phyloP scores from a whole-genome alignment of 768 basidiomycete genomes.

The Lepiota venenata region DNA sequence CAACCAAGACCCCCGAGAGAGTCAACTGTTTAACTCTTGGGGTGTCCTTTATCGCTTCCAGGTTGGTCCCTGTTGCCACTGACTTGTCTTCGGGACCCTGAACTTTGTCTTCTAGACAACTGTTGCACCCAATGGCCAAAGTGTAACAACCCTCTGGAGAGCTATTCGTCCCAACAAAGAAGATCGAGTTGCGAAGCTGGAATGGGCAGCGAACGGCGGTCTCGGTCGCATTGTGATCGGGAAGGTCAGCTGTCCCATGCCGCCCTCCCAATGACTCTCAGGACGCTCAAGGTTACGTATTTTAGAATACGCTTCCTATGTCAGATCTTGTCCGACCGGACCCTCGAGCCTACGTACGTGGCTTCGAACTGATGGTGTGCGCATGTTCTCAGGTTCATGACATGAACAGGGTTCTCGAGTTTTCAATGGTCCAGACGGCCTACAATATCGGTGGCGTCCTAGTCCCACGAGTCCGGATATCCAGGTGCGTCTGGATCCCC shows the following conservation, averaged over 20 bases:
- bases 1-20: slow-evolving; percentile 81
- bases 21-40: slow-evolving; percentile 78
- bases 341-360: slow-evolving; percentile 54
- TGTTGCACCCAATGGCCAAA: slow-evolving; percentile 58
- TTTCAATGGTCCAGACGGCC: slow-evolving; percentile 83
- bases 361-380: slow-evolving; percentile 9
- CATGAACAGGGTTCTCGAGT: slow-evolving; percentile 52
- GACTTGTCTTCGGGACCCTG: neutral
- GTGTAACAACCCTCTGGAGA: slow-evolving; percentile 75
- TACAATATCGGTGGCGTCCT: slow-evolving; percentile 79
- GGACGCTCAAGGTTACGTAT: slow-evolving; percentile 25
- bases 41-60: slow-evolving; percentile 81
- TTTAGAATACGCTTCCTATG: slow-evolving; percentile 76
- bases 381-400: slow-evolving; percentile 9
- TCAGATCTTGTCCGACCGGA: slow-evolving; percentile 76
- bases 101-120: slow-evolving; percentile 51
- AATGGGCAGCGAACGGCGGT: slow-evolving; percentile 81
- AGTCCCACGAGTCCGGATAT: slow-evolving; percentile 54
- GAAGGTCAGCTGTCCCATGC: slow-evolving; percentile 47
- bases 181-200: slow-evolving; percentile 84
- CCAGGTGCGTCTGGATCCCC: slow-evolving; percentile 40
- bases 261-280: slow-evolving; percentile 15
- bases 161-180: slow-evolving; percentile 82
- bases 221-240: slow-evolving; percentile 85
- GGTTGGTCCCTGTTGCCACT: slow-evolving; percentile 34